Conservation (phyloP, 208 protist genomes). For the Entamoeba invadens region DNA sequence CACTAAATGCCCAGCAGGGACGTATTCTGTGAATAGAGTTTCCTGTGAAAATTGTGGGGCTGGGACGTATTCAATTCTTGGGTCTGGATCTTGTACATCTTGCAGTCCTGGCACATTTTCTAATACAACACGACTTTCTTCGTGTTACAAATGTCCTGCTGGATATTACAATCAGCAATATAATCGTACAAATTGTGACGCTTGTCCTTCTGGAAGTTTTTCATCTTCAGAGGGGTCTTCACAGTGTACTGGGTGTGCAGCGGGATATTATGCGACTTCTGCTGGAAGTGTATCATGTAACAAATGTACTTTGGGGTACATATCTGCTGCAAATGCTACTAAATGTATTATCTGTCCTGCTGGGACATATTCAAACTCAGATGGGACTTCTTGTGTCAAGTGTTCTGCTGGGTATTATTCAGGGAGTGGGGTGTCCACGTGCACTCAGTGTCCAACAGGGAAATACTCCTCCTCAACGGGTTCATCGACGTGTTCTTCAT, state of each 20-base stretch:
- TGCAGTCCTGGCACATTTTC: background rate
- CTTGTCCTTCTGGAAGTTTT: background rate
- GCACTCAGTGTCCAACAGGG: background rate
- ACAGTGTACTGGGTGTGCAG: background rate
- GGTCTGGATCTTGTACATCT: fast-evolving
- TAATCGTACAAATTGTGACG: background rate
- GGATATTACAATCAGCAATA: background rate
- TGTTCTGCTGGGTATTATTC: background rate
- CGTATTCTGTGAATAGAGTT: background rate
- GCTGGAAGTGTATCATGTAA: background rate
- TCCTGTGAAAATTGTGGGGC: background rate
- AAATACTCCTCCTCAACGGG: background rate
- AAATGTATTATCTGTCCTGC: background rate
- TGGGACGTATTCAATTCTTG: background rate
- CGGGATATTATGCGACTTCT: too few relatives aligned
- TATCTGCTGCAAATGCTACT: background rate
- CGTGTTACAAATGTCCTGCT: background rate
- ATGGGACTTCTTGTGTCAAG: background rate
- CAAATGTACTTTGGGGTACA: background rate
- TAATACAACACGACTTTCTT: background rate
- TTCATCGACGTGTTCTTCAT: background rate
- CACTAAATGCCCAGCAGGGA: background rate
- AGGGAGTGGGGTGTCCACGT: background rate
- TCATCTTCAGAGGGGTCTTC: background rate
- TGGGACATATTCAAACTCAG: background rate